These are phyloP conservation scores for Aspergillus sp. DNA, from an alignment of 2,329 filamentous ascomycete genomes.

Conservation along the genomic window DNA sequence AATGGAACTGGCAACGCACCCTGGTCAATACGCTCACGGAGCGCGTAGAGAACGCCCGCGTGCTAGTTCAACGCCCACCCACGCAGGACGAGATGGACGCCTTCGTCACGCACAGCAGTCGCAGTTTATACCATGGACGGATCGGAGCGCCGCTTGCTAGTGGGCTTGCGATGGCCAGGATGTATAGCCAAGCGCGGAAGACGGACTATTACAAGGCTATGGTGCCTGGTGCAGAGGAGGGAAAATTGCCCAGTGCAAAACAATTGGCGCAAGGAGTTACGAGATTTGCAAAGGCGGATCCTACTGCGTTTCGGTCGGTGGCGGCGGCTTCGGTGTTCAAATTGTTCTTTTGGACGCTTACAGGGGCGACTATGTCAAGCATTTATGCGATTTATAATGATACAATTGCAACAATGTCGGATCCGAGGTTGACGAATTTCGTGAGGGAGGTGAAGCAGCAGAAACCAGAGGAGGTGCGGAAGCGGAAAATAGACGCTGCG, in stretches of 20 bases:
- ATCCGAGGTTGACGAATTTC: conserved; percentile 19
- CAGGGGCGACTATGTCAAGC: conserved; percentile 3
- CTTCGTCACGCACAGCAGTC: conserved; percentile 17
- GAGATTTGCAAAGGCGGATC: conserved; percentile 4
- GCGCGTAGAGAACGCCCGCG: conserved; percentile 16
- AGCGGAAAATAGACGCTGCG: conserved; percentile 11
- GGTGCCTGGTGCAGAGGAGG: neutral
- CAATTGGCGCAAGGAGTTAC: conserved; percentile 5
- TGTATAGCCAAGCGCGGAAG: conserved; percentile 9
- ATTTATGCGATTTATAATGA: conserved; percentile 9
- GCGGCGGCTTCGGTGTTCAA: conserved; percentile 4
- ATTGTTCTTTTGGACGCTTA: conserved; percentile 10
- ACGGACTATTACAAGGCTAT: conserved; percentile 3
- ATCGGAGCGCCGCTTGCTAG: conserved; percentile 15
- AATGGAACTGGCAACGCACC: conserved; percentile 12
- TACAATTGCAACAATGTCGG: conserved; percentile 7
- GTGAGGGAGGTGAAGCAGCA: conserved; percentile 12
- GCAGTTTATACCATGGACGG: conserved; percentile 14
- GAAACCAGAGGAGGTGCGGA: conserved; percentile 16
- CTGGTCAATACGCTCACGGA: conserved; percentile 2
- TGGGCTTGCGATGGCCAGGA: conserved; percentile 3
- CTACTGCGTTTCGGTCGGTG: neutral
- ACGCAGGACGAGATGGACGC: conserved; percentile 32
- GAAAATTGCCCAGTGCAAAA: conserved; percentile 3
- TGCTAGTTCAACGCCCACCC: conserved; percentile 18